Evolutionary conservation across 257 asterid species (phyloP), one percentile per base, ranked within the genome.

Genomic region (Gentiana macrophylla): DNA sequence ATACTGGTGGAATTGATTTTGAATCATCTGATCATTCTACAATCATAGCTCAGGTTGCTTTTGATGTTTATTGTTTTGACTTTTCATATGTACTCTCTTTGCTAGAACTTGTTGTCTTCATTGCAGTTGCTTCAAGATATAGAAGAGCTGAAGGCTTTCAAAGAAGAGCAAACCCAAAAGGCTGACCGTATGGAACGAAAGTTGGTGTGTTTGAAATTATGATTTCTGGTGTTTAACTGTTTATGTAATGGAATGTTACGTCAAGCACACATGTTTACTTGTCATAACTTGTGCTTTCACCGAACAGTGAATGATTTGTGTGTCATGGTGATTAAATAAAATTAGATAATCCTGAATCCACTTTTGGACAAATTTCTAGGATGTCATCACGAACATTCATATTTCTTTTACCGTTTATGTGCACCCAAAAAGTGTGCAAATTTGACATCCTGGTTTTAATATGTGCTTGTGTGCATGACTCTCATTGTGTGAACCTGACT

Each of bases 91-190:
- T 44, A 5, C 12, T 13, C 12, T 46, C 4, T 13, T 37, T 13
- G 13, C 3, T 47, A 6, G 24, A 46, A 5, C 44, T 38, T 58
- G 2, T 35, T 46, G 8, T 57, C 6, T 56, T 35, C 32, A 37
- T 5, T 35, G 74, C 81, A 90, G 94, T 41, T 90, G 78, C 67
- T 38, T 58, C 67, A 56, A 59, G 90, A 64, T 67, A 65, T 77
- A 37, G 74, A 74, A 63, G 89, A 82, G 69, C 80, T 84, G 38
- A 75, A 61, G 70, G 67, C 71, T 46, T 71, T 72, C 70, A 75
- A 62, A 69, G 68, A 67, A 48, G 79, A 66, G 67, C 87, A 86
- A 50, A 69, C 69, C 53, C 71, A 41, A 59, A 81, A 61, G 80
- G 59, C 66, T 13, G 71, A 50, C 63, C 69, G 38, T 72, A 66